Conservation (phyloP, 768 basidiomycete genomes). For the Leccinum imitatum region DNA sequence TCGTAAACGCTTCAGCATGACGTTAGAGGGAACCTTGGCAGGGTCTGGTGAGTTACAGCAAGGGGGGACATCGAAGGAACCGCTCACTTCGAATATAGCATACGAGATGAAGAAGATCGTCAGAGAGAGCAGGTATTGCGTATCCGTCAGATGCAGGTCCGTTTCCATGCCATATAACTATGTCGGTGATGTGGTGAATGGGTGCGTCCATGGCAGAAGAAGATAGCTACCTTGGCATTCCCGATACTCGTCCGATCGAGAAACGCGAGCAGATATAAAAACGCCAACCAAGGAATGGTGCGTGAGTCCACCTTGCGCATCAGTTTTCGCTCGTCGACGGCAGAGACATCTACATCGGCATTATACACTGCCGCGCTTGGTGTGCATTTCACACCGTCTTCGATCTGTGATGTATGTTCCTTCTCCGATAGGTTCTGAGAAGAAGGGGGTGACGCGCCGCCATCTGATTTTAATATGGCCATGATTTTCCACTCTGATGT, state of each 20-base stretch:
- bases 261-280: constrained; percentile 77
- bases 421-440: constrained; percentile 9
- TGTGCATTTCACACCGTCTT: not conserved
- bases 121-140: constrained; percentile 62
- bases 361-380: constrained; percentile 27
- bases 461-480: not conserved
- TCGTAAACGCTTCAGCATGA: constrained; percentile 68
- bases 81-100: constrained; percentile 61
- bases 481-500: not conserved
- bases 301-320: constrained; percentile 67
- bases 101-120: constrained; percentile 66
- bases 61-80: not conserved
- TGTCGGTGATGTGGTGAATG: not conserved
- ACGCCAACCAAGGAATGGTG: constrained; percentile 70
- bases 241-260: constrained; percentile 57
- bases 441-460: not conserved
- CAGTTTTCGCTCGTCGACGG: constrained; percentile 66
- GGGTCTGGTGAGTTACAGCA: not conserved
- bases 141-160: constrained; percentile 60
- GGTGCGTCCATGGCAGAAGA: not conserved
- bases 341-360: constrained; percentile 54
- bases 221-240: constrained; percentile 31
- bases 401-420: not conserved
- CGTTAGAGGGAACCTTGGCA: constrained; percentile 63
- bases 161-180: constrained; percentile 64